Evolutionary conservation across 192 early-diverging fungal genomes (phyloP), one percentile per base, ranked within the genome.

Genomic region (Coemansia sp.): DNA sequence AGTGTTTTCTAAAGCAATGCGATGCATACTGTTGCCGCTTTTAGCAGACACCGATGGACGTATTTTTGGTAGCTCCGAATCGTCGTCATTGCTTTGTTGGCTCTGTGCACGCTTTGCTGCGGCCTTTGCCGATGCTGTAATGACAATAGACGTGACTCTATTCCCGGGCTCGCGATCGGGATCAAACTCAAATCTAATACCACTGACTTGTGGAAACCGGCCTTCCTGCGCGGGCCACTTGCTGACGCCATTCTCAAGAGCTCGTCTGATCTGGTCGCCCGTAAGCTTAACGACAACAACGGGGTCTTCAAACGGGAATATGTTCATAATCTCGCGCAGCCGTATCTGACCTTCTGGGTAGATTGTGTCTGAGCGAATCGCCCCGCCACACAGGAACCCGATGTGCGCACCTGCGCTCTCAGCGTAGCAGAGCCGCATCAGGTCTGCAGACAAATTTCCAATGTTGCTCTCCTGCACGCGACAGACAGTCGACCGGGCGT

Each of bases 251-350:
- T 83, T 87, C 54, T 89, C 86, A 27, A 89, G 56, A 0, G 84
- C 87, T 9, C 80, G 76, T 49, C 81, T 80, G 47, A 87, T 59
- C 57, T 87, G 82, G 24, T 76, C 69, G 6, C 87, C 87, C 2
- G 83, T 85, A 18, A 89, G 46, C 38, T 58, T 52, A 15, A 89
- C 69, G 10, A 89, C 86, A 2, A 89, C 83, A 1, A 82, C 56
- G 8, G 86, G 86, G 46, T 89, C 87, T 41, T 84, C 81, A 22
- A 87, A 89, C 23, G 87, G 87, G 54, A 89, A 86, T 17, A 83
- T 68, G 30, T 85, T 82, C 71, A 86, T 78, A 22, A 89, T 66
- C 45, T 87, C 85, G 17, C 81, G 82, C 48, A 89, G 57, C 13
- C 77, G 82, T 40, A 89, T 64, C 15, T 66, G 62, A 5, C 86